These are phyloP conservation scores for Colletotrichum sp. DNA, from an alignment of 2,329 filamentous ascomycete species.

Conservation along the genomic window DNA sequence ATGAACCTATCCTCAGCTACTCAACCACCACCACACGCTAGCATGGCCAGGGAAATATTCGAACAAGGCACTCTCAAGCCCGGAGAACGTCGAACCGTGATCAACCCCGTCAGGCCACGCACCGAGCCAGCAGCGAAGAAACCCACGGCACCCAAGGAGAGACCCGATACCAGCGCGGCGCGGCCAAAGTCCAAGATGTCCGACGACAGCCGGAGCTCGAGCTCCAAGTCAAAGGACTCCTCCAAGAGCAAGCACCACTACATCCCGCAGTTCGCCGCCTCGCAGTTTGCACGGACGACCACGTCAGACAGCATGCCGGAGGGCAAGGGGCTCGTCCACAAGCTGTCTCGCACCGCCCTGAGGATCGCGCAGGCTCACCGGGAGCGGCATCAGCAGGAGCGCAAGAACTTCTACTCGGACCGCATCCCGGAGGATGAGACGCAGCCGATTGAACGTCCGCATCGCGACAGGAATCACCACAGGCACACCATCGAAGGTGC, in stretches of 20 bases:
- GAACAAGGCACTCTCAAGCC: conserved; percentile 6
- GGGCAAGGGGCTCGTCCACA: conserved; percentile 41
- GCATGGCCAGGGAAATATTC: neutral
- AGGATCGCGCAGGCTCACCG: conserved; percentile 43
- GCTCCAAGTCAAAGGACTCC: conserved; percentile 3
- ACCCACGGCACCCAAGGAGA: neutral
- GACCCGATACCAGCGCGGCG: neutral
- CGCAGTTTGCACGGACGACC: conserved; percentile 59
- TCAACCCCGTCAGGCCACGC: neutral
- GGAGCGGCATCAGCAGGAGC: conserved; percentile 38
- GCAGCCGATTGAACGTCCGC: neutral
- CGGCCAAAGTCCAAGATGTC: conserved; percentile 20
- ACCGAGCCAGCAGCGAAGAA: neutral
- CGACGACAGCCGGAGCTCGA: conserved; percentile 7
- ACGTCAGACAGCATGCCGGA: conserved; percentile 47
- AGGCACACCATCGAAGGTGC: conserved; percentile 36
- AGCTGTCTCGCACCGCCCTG: conserved; percentile 46
- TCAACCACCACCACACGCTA: neutral
- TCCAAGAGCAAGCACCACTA: conserved; percentile 45
- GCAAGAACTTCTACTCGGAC: conserved; percentile 49
- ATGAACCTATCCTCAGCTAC: neutral
- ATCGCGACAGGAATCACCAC: conserved; percentile 19
- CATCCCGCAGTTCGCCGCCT: conserved; percentile 58
- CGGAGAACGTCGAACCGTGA: neutral
- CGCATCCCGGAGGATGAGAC: conserved; percentile 36